Percentiles rank a stretch among this genome's conserved stretches.
Evolutionary conservation across 306 rosid genomes (phyloP).

Genomic region (Fragaria ananassa): DNA sequence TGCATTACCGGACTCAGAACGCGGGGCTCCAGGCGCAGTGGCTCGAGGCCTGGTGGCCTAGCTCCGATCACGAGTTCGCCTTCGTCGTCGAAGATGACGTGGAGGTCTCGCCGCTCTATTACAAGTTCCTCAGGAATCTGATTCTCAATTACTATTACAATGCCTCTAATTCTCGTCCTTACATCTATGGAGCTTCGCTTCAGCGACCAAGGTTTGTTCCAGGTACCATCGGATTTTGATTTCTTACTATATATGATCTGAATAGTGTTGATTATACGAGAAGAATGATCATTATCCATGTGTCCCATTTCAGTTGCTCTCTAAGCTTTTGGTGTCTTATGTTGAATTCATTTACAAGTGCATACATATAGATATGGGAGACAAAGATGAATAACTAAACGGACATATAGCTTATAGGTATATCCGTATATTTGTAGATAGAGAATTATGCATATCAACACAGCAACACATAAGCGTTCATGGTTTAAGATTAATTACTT

Average conservation of each 20-base stretch:
- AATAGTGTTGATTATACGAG: not conserved
- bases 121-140: conserved; percentile 60
- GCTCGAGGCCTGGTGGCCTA: conserved; percentile 99
- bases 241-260: too few relatives aligned
- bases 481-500: too few relatives aligned
- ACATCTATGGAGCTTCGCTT: conserved; percentile 72
- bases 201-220: conserved; percentile 98
- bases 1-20: conserved; percentile 71
- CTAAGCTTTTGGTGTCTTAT: too few relatives aligned
- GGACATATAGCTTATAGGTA: too few relatives aligned
- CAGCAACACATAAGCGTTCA: too few relatives aligned
- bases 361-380: too few relatives aligned
- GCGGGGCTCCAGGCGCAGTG: conserved; percentile 90
- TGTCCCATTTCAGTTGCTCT: too few relatives aligned
- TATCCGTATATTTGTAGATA: too few relatives aligned
- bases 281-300: not conserved
- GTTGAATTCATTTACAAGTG: too few relatives aligned
- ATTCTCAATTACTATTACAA: conserved; percentile 72
- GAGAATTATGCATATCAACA: too few relatives aligned
- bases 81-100: conserved; percentile 88
- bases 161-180: conserved; percentile 69
- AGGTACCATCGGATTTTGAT: conserved; percentile 47
- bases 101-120: conserved; percentile 84
- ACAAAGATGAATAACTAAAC: too few relatives aligned
- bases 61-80: conserved; percentile 68